Percentiles rank a stretch among this genome's conserved stretches.
phyloP scores from a whole-genome alignment of 345 rosid genomes.

The Lepidium africanum region DNA sequence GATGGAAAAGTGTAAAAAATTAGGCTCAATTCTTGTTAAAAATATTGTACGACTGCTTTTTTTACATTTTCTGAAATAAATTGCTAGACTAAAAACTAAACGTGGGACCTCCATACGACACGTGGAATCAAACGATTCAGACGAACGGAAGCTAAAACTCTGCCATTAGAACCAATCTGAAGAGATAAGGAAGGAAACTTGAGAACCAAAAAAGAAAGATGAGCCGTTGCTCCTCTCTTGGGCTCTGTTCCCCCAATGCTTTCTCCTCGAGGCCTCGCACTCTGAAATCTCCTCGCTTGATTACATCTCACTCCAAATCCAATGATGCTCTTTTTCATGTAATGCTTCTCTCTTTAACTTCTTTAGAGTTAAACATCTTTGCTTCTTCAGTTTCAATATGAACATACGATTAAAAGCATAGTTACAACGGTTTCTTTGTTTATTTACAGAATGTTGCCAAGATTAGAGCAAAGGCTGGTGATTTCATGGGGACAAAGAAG shows the following conservation, averaged over 20 bases:
- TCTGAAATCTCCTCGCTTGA: slow-evolving; percentile 17
- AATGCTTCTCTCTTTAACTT: not conserved
- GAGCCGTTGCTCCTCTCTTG: slow-evolving; percentile 30
- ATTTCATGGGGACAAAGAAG: slow-evolving; percentile 27
- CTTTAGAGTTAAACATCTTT: not conserved
- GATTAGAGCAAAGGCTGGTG: slow-evolving; percentile 15
- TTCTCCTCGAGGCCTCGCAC: slow-evolving; percentile 26
- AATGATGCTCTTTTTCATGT: slow-evolving; percentile 25
- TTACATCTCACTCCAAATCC: slow-evolving; percentile 24
- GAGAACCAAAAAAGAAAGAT: not conserved
- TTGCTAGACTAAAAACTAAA: not conserved
- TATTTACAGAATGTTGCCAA: slow-evolving; percentile 24
- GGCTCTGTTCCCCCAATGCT: slow-evolving; percentile 27
- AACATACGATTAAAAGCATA: too few relatives aligned
- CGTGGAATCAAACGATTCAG: not conserved
- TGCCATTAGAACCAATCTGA: slow-evolving; percentile 17
- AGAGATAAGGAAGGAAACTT: slow-evolving; percentile 17
- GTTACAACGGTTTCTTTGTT: not conserved
- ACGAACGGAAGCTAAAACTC: not conserved
- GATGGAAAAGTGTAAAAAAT: too few relatives aligned
- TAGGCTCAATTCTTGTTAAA: not conserved
- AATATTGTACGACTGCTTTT: not conserved
- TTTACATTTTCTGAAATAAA: not conserved
- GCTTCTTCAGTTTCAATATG: not conserved
- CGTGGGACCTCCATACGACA: not conserved